These are phyloP conservation scores for Podaxis sp. DNA, from an alignment of 768 basidiomycete genomes.

Conservation along the genomic window DNA sequence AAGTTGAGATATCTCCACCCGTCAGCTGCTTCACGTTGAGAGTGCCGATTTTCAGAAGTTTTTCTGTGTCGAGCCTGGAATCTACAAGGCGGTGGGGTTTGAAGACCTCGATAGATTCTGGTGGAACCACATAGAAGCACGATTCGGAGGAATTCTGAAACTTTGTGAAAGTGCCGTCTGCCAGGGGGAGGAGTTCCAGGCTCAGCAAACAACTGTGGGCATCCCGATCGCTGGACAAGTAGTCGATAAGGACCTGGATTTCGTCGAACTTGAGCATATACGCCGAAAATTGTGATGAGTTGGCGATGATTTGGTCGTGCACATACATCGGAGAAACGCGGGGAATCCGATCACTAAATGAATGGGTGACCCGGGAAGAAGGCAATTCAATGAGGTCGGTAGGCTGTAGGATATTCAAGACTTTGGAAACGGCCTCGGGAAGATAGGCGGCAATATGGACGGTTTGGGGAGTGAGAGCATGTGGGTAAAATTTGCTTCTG, in stretches of 20 bases:
- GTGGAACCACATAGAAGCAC: slow-evolving; percentile 31
- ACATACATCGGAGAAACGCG: slow-evolving; percentile 3
- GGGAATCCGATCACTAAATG: neutral
- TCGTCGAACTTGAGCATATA: slow-evolving; percentile 25
- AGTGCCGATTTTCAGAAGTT: neutral
- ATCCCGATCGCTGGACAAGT: slow-evolving; percentile 22
- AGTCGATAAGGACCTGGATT: slow-evolving; percentile 27
- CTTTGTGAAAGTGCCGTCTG: slow-evolving; percentile 30
- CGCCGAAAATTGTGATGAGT: neutral
- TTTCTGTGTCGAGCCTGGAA: neutral
- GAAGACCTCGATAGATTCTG: slow-evolving; percentile 23
- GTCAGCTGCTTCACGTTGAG: slow-evolving; percentile 7
- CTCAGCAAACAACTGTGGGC: slow-evolving; percentile 25
- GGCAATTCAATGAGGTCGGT: neutral
- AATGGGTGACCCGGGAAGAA: neutral
- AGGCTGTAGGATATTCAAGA: slow-evolving; percentile 1
- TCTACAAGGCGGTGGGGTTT: slow-evolving; percentile 15
- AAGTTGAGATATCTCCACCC: neutral
- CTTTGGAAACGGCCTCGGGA: neutral
- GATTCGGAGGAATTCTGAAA: slow-evolving; percentile 20
- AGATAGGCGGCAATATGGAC: neutral
- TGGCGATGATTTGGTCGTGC: slow-evolving; percentile 4
- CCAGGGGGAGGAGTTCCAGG: slow-evolving; percentile 36
- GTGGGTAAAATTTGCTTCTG: slow-evolving; percentile 17
- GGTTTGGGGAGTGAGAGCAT: neutral